Percentiles rank a stretch among this genome's conserved stretches.
phyloP scores from a whole-genome alignment of 2,329 filamentous ascomycete genomes.

The Geosmithia putterillii region DNA sequence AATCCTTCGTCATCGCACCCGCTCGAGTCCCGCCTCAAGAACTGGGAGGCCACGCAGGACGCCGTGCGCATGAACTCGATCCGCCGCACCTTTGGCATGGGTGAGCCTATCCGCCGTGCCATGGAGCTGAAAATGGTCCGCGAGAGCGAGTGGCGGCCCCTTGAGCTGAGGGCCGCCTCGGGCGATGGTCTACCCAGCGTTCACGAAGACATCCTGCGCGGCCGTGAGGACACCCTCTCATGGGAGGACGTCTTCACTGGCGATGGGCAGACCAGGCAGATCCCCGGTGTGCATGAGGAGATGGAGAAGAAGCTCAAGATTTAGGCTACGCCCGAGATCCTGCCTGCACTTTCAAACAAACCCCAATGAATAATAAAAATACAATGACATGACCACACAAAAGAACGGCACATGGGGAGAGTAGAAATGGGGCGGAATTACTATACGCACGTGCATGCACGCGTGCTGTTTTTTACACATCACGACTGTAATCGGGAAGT shows the following conservation, averaged over 20 bases:
- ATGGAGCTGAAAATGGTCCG: conserved; percentile 91
- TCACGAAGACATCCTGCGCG: conserved; percentile 81
- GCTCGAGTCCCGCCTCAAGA: conserved; percentile 76
- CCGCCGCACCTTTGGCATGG: conserved; percentile 78
- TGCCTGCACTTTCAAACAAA: too few species aligned
- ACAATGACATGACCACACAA: too few species aligned
- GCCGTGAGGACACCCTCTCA: conserved; percentile 61
- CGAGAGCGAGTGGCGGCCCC: conserved; percentile 68
- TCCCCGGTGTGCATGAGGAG: conserved; percentile 74
- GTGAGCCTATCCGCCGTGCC: conserved; percentile 79
- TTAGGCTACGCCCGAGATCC: too few species aligned
- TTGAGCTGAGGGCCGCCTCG: conserved; percentile 36
- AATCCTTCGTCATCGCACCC: conserved; percentile 60
- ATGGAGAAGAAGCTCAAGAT: conserved; percentile 90
- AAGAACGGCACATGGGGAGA: too few species aligned
- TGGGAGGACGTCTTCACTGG: conserved; percentile 94
- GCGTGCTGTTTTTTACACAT: too few species aligned
- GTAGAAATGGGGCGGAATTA: too few species aligned
- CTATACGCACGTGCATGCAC: too few species aligned
- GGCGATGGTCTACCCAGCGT: conserved; percentile 39
- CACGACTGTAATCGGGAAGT: too few species aligned
- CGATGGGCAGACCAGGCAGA: conserved; percentile 56
- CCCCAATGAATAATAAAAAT: too few species aligned
- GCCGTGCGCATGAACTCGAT: conserved; percentile 77
- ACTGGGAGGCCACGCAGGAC: conserved; percentile 87